Conservation (phyloP, 495 filamentous ascomycete species). For the Cercophora samala region DNA sequence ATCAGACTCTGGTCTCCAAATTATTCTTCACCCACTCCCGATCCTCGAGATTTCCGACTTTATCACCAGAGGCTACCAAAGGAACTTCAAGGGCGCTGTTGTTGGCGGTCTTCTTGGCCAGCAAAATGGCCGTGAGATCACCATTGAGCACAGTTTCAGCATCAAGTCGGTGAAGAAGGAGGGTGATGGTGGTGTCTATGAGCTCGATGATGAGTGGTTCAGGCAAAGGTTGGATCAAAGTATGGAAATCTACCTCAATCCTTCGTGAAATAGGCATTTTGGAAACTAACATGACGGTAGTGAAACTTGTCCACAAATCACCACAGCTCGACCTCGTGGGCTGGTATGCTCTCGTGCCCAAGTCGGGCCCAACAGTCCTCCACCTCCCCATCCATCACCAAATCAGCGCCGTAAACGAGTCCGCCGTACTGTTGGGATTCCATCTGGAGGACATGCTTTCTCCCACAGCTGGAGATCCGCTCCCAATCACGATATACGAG, state of each 20-base stretch:
- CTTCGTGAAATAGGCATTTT: neutral
- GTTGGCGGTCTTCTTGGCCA: slow-evolving; percentile 85
- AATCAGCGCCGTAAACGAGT: slow-evolving; percentile 77
- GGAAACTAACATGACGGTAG: slow-evolving; percentile 39
- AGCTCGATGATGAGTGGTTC: slow-evolving; percentile 71
- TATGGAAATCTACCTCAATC: slow-evolving; percentile 40
- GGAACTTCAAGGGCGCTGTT: slow-evolving; percentile 68
- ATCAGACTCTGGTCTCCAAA: slow-evolving; percentile 73
- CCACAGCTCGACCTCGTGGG: slow-evolving; percentile 84
- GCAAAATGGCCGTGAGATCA: slow-evolving; percentile 85
- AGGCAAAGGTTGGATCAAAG: slow-evolving; percentile 76
- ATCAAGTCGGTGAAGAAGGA: slow-evolving; percentile 51
- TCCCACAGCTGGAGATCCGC: slow-evolving; percentile 63
- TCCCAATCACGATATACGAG: slow-evolving; percentile 89
- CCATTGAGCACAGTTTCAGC: slow-evolving; percentile 89
- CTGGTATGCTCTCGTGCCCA: slow-evolving; percentile 85
- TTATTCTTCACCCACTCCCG: slow-evolving; percentile 88
- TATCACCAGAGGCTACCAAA: slow-evolving; percentile 83
- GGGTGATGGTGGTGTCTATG: slow-evolving; percentile 48
- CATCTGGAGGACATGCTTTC: slow-evolving; percentile 59
- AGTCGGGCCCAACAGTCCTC: slow-evolving; percentile 63
- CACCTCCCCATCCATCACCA: slow-evolving; percentile 74
- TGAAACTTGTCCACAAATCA: slow-evolving; percentile 83
- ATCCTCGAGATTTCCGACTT: slow-evolving; percentile 96
- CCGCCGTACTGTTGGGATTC: slow-evolving; percentile 81